Percentiles rank a stretch among this genome's conserved stretches.
Conservation (phyloP, 2,329 filamentous ascomycete species). For the Xylaria sp. region DNA sequence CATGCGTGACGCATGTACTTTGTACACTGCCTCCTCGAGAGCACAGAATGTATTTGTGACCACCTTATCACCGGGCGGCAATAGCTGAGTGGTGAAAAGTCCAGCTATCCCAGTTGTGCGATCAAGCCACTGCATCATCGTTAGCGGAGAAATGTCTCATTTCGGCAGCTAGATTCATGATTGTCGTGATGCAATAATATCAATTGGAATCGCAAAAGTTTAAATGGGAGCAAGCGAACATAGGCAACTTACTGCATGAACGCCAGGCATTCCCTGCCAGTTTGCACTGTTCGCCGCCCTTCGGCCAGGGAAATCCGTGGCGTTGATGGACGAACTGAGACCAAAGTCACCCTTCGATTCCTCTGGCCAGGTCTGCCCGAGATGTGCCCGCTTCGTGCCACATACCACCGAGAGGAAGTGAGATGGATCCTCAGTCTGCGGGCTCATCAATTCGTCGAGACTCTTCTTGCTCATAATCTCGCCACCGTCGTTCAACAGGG, state of each 20-base stretch:
- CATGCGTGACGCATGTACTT: neutral
- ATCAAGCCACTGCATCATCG: conserved; percentile 14
- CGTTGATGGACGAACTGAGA: conserved; percentile 19
- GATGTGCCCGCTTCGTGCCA: conserved; percentile 16
- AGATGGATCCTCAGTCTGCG: conserved; percentile 17
- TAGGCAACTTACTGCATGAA: conserved; percentile 17
- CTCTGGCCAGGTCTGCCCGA: conserved; percentile 17
- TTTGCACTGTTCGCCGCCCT: conserved; percentile 21
- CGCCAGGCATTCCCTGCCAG: conserved; percentile 21
- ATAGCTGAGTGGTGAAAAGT: conserved; percentile 17
- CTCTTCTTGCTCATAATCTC: conserved; percentile 1
- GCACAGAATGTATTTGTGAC: conserved; percentile 16
- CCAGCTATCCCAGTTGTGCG: conserved; percentile 15
- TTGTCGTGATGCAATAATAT: neutral
- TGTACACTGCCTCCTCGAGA: conserved; percentile 20
- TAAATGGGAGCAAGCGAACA: neutral
- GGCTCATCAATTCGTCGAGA: conserved; percentile 10
- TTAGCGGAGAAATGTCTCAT: neutral
- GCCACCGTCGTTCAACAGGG: neutral
- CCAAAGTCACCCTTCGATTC: conserved; percentile 16
- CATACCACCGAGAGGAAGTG: conserved; percentile 9
- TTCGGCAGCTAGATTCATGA: neutral
- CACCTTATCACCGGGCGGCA: conserved; percentile 14
- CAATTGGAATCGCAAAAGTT: neutral
- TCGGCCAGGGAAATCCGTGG: conserved; percentile 14